Conservation (phyloP, 306 rosid genomes). For the Adenanthera pavonina region DNA sequence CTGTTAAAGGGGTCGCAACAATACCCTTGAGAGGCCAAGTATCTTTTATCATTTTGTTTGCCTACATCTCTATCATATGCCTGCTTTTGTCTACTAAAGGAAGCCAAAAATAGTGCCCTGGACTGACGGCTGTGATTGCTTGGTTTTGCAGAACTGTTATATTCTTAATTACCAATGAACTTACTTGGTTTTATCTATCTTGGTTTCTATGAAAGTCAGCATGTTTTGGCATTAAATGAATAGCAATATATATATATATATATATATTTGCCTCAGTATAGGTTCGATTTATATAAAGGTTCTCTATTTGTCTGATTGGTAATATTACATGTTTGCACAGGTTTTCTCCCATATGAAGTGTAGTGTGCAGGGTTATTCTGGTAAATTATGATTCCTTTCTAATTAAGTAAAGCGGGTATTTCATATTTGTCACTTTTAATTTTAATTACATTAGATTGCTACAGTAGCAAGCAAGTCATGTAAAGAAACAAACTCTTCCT, state of each 20-base stretch:
- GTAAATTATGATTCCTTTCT: conserved; percentile 68
- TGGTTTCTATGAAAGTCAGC: neutral
- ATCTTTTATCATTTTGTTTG: conserved; percentile 58
- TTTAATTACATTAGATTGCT: conserved; percentile 35
- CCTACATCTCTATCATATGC: conserved; percentile 57
- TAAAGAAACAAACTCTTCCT: conserved; percentile 85
- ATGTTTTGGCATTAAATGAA: neutral
- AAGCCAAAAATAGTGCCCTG: neutral
- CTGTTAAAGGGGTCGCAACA: conserved; percentile 77
- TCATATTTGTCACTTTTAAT: conserved; percentile 41
- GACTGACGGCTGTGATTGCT: neutral
- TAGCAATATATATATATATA: neutral
- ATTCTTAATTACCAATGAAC: neutral
- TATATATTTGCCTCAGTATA: neutral
- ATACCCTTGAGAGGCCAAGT: conserved; percentile 86
- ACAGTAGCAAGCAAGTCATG: conserved; percentile 54
- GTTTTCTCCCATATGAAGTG: neutral
- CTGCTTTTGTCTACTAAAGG: neutral
- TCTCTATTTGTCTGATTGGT: neutral
- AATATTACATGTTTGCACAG: neutral
- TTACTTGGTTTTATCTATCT: neutral
- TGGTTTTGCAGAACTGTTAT: neutral
- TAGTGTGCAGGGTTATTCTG: conserved; percentile 36
- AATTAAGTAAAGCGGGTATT: conserved; percentile 61
- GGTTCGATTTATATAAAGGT: neutral